These are phyloP conservation scores for Candida caryicola DNA, from an alignment of 805 yeast species.

Conservation along the genomic window DNA sequence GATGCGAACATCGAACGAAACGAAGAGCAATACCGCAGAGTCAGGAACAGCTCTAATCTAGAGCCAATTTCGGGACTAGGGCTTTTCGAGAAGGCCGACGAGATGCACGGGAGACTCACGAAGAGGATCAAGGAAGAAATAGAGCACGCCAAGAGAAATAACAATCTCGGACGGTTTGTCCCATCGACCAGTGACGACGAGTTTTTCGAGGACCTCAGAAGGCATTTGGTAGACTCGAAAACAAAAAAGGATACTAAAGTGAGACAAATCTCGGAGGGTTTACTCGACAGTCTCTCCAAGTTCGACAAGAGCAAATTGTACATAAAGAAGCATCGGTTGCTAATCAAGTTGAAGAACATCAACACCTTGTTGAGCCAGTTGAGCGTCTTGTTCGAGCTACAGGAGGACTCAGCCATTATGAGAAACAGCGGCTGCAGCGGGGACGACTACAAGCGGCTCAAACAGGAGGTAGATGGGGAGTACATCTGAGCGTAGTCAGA, in stretches of 20 bases:
- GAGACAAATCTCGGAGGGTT: constrained; percentile 7
- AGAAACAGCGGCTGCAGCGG: neutral
- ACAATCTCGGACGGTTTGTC: neutral
- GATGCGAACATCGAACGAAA: constrained; percentile 7
- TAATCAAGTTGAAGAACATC: constrained; percentile 13
- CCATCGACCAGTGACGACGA: neutral
- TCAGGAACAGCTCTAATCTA: constrained; percentile 4
- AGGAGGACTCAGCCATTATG: constrained; percentile 11
- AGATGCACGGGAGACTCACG: neutral
- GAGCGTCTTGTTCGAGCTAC: constrained; percentile 12
- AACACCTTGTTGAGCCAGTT: constrained; percentile 12
- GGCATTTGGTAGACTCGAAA: constrained; percentile 11
- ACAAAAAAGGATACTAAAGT: constrained; percentile 11
- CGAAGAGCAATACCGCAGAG: constrained; percentile 9
- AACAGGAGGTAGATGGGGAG: constrained; percentile 10
- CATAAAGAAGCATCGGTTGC: constrained; percentile 11
- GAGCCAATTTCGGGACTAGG: neutral
- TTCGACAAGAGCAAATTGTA: constrained; percentile 9
- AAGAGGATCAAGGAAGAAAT: constrained; percentile 2
- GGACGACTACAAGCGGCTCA: constrained; percentile 6
- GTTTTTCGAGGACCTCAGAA: constrained; percentile 12
- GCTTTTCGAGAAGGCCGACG: neutral
- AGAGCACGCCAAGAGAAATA: constrained; percentile 1
- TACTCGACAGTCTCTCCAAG: constrained; percentile 8
- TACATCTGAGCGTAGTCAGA: too few species aligned